Evolutionary conservation across 2,329 filamentous ascomycete species (phyloP), one percentile per base, ranked within the genome.

Genomic region (Penicillium frequentans): DNA sequence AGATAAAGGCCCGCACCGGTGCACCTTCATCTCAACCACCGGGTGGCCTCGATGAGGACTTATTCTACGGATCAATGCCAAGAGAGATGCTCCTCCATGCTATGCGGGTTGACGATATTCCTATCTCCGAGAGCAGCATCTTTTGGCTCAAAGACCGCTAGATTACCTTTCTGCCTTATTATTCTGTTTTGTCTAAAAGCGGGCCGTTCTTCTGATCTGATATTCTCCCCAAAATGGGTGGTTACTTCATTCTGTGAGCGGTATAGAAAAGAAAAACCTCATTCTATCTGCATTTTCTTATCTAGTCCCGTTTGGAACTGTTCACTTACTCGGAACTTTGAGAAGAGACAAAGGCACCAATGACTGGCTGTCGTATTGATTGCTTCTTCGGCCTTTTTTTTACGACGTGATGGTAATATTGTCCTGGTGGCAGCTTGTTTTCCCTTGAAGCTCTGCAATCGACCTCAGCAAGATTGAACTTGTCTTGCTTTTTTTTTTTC

Each of bases 1-100:
- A 80, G 54, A 73, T 68, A 2, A 73, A 73, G 10, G 73, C 77
- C 44, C 73, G 72, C 37, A 60, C 53, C 39, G 58, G 54, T 31
- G 52, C 59, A 13, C 59, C 65, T 31, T 58, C 24, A 21, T 63
- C 44, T 29, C 60, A 52, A 26, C 55, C 52, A 6, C 54, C 39
- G 14, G 53, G 54, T 10, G 21, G 55, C 9, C 55, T 63, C 16
- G 72, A 72, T 13, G 75, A 81, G 14, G 80, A 82, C 61, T 63
- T 75, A 9, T 63, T 81, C 33, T 81, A 80, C 55, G 70, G 76
- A 68, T 19, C 60, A 64, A 58, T 66, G 66, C 29, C 68, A 58
- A 26, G 64, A 64, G 54, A 63, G 48, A 29, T 68, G 65, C 49
- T 74, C 71, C 50, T 67, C 16, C 63, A 63, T 46, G 70, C 72